Evolutionary conservation across 306 rosid species (phyloP).

Genomic region (Quercus engelmannii): DNA sequence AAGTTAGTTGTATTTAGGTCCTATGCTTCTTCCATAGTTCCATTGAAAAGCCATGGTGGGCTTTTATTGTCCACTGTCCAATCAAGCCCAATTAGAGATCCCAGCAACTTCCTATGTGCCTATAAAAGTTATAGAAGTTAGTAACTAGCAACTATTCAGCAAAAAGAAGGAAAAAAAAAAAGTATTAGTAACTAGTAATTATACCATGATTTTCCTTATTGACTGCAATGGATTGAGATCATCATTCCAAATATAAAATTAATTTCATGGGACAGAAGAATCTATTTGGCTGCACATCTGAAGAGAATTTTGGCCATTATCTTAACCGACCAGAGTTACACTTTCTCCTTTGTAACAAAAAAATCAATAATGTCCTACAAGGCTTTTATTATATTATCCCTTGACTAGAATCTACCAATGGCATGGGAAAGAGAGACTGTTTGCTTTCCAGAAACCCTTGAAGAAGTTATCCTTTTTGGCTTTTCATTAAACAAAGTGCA

Average conservation of each 20-base stretch:
- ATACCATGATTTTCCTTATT: too few relatives aligned
- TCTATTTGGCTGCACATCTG: background rate
- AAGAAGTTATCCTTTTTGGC: slow-evolving; percentile 7
- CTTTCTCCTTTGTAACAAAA: background rate
- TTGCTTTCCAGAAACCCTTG: slow-evolving; percentile 14
- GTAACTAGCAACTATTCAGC: too few relatives aligned
- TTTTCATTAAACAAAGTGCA: background rate
- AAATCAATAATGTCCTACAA: background rate
- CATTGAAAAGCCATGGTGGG: background rate
- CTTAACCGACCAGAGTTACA: background rate
- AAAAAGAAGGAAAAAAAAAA: too few relatives aligned
- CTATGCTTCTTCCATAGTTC: background rate
- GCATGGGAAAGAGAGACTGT: background rate
- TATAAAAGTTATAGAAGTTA: too few relatives aligned
- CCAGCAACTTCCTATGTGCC: background rate
- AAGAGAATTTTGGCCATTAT: background rate
- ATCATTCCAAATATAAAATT: background rate
- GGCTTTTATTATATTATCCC: background rate
- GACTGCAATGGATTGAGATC: background rate
- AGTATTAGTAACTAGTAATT: too few relatives aligned
- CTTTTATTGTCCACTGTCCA: background rate
- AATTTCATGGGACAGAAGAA: background rate
- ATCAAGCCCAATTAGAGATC: background rate
- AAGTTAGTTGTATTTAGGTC: too few relatives aligned
- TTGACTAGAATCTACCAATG: background rate